These are phyloP conservation scores for Suillus discolor DNA, from an alignment of 768 basidiomycete species.

Conservation along the genomic window DNA sequence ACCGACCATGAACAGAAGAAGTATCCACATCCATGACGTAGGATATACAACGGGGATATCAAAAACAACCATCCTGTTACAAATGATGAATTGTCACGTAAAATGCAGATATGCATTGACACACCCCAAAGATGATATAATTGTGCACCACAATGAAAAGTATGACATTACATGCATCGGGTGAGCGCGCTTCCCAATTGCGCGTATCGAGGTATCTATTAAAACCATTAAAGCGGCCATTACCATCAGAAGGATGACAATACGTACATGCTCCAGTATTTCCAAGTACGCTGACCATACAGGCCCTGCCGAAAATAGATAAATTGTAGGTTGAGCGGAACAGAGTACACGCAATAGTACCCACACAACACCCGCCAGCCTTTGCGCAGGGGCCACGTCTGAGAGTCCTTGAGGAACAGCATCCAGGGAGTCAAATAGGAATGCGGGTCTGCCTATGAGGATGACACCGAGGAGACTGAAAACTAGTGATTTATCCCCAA, in stretches of 20 bases:
- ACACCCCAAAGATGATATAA: slow-evolving; percentile 11
- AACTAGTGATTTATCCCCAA: slow-evolving; percentile 36
- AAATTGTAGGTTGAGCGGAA: background rate
- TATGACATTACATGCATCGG: slow-evolving; percentile 71
- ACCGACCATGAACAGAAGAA: slow-evolving; percentile 18
- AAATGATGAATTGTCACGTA: background rate
- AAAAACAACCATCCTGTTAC: slow-evolving; percentile 16
- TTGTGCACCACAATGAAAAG: slow-evolving; percentile 61
- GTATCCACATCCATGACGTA: slow-evolving; percentile 20
- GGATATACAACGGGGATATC: slow-evolving; percentile 18
- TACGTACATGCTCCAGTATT: slow-evolving; percentile 69
- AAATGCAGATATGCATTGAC: background rate
- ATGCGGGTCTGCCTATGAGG: slow-evolving; percentile 77
- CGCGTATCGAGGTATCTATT: slow-evolving; percentile 55
- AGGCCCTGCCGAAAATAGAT: slow-evolving; percentile 39
- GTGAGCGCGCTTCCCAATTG: slow-evolving; percentile 77
- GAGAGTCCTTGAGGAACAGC: slow-evolving; percentile 8
- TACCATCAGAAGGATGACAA: too few relatives aligned
- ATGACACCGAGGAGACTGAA: slow-evolving; percentile 76
- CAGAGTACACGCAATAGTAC: background rate
- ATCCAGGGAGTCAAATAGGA: slow-evolving; percentile 58
- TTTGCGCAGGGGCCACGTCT: slow-evolving; percentile 31
- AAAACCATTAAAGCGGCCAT: background rate
- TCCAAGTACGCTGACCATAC: slow-evolving; percentile 57
- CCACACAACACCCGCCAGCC: slow-evolving; percentile 64